These are phyloP conservation scores for Cutaneotrichosporon sp. DNA, from an alignment of 1,284 basidiomycete genomes.

Conservation along the genomic window DNA sequence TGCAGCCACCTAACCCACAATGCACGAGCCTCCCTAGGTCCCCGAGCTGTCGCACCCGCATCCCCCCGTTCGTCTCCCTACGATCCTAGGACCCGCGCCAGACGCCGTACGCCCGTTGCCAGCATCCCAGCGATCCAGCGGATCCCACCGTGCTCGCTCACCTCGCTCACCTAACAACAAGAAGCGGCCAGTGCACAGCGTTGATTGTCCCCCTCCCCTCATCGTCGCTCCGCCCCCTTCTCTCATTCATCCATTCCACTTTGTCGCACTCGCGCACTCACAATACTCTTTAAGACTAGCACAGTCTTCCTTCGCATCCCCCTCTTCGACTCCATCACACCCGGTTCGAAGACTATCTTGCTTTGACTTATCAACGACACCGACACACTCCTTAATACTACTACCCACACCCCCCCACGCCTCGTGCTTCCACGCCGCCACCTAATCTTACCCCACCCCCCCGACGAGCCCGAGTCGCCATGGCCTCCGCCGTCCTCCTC, in stretches of 20 bases:
- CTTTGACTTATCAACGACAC: neutral
- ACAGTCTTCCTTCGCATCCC: neutral
- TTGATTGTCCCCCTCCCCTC: neutral
- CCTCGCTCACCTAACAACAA: neutral
- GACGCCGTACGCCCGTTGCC: too few species aligned
- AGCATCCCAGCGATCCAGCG: too few species aligned
- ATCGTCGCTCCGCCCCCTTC: neutral
- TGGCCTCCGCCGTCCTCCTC: slow-evolving; percentile 16
- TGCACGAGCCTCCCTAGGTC: neutral
- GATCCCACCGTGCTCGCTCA: neutral
- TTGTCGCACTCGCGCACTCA: neutral
- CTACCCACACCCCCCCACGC: slow-evolving; percentile 3
- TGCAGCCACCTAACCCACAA: neutral
- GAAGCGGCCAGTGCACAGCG: neutral
- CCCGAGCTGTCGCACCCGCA: too few species aligned
- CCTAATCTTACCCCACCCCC: neutral
- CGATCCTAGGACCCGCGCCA: too few species aligned
- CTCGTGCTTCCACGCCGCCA: slow-evolving; percentile 5
- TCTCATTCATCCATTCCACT: neutral
- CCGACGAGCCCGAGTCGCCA: neutral
- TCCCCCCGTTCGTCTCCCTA: too few species aligned
- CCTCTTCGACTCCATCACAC: neutral
- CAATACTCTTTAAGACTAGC: neutral
- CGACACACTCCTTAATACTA: neutral
- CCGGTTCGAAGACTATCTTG: neutral